Evolutionary conservation across 1,284 basidiomycete species (phyloP).

Genomic region (Fomes fomentarius): DNA sequence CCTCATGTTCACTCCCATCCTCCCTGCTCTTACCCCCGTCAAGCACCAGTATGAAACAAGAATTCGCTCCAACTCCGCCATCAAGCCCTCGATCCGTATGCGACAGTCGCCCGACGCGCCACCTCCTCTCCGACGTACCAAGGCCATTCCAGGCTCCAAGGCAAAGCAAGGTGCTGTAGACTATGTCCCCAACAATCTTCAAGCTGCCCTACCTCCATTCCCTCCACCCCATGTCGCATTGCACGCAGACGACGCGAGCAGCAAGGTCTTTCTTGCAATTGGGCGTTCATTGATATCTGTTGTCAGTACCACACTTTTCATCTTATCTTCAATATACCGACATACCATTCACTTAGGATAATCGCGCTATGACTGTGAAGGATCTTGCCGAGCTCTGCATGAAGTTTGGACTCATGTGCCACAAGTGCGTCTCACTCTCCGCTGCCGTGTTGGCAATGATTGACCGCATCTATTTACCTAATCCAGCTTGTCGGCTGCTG

Average conservation of each 20-base stretch:
- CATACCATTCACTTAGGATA: slow-evolving; percentile 49
- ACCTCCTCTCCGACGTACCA: slow-evolving; percentile 38
- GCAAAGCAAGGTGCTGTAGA: slow-evolving; percentile 19
- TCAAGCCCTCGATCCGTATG: slow-evolving; percentile 53
- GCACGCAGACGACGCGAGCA: slow-evolving; percentile 71
- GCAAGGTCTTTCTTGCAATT: slow-evolving; percentile 71
- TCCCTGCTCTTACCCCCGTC: slow-evolving; percentile 25
- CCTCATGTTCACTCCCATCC: slow-evolving; percentile 31
- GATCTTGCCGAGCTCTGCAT: slow-evolving; percentile 74
- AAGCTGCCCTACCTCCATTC: slow-evolving; percentile 42
- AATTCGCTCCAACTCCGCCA: slow-evolving; percentile 53
- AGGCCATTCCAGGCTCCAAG: slow-evolving; percentile 34
- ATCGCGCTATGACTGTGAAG: slow-evolving; percentile 82
- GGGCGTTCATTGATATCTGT: slow-evolving; percentile 72
- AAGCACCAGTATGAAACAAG: slow-evolving; percentile 56
- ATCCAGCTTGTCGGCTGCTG: slow-evolving; percentile 69
- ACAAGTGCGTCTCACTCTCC: slow-evolving; percentile 56
- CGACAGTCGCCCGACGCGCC: slow-evolving; percentile 45
- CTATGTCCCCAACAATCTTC: slow-evolving; percentile 8
- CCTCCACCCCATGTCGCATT: slow-evolving; percentile 64
- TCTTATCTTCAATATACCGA: slow-evolving; percentile 3
- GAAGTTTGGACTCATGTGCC: slow-evolving; percentile 65
- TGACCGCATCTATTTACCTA: slow-evolving; percentile 7
- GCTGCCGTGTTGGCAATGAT: slow-evolving; percentile 3
- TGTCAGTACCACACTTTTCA: slow-evolving; percentile 45